Base-by-base conservation (phyloP, 495 filamentous ascomycete species). In the Copromyces sp. region DNA sequence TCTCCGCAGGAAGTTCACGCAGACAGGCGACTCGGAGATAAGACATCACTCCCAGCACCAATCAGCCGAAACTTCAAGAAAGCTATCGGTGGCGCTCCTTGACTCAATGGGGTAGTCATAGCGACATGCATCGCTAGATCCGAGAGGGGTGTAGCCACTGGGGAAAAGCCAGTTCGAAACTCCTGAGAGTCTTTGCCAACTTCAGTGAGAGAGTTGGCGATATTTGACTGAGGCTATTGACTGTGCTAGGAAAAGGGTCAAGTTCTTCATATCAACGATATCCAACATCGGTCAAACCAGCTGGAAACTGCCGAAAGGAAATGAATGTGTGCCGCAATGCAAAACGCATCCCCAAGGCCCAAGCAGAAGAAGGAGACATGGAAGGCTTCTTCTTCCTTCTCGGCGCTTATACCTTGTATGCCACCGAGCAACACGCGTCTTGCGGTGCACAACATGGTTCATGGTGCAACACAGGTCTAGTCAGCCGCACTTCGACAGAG, bases 11-110 rank as follows among this genome's bases (percentile, higher is more conserved):
- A 39, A 84, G 44, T 17, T 75, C 74, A 35, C 85, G 82, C n/a
- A 88, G 80, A 71, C 86, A 87, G 73, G 82, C 81, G 37, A 86
- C 78, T 29, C 20, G 47, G 20, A 59, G 20, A 29, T 29, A 29
- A 59, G 20, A 0, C 47, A 14, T 29, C 11, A 29, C 4, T 29
- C 47, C 11, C 14, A 29, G 4, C 20, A 29, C 20, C 47, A 59
- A 59, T 59, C 47, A 59, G 1, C 11, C 20, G 20, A 53, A 53
- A 14, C 9, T 2, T 24, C 3, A n/a, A 24, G 44, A 53, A 12
- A 9, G 45, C 29, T 29, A 14, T 53, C 20, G 20, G 20, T 59
- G 47, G 20, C 20, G 47, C 47, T 59, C 47, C 45, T 29, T 45
- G 42, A 0, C 47, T 29, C 1, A 59, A 59, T 1, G 4, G 2